Base-by-base conservation (phyloP, 1,284 basidiomycete genomes). In the Tranzscheliella williamsii region DNA sequence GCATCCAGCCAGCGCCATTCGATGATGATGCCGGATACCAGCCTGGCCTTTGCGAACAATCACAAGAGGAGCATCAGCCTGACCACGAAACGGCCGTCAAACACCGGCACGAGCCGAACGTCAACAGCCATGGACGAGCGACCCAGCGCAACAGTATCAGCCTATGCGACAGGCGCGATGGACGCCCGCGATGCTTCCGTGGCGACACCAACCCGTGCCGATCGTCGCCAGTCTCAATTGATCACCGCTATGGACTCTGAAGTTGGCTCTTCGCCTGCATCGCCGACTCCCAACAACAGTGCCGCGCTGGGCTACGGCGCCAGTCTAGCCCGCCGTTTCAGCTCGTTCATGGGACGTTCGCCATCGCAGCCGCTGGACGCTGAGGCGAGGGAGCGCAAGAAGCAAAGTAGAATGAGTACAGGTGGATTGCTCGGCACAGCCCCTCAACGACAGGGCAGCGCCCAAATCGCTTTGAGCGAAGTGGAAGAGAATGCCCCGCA, bases 1-100 rank as follows among this genome's bases (percentile, higher is more conserved):
- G 22, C 31, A 8, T 29, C 45, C 18, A 46, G 39, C 5, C 47
- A 62, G 15, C 58, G 58, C 12, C 52, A 55, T 20, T 62, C 58
- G 31, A 62, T 62, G 52, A 62, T 62, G 58, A 40, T 42, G 4
- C 52, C 58, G 1, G 58, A 62, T 26, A 23, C 40, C n/a, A 47
- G 47, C 35, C 49, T 63, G 38, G 43, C 51, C 3, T 27, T 54
- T 5, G 50, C 50, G 31, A 65, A 51, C 42, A 53, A 62, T 26
- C 70, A 70, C 53, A 60, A 63, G 51, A 46, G 67, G 12, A 66
- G 67, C 37, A 23, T 66, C 44, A 72, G 67, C 26, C 30, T 70
- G 24, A 68, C 42, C 15, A 41, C 46, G 9, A 63, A 43, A 38
- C 42, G 55, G n/a, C 48, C 60, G 1, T 38, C 51, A 2, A 40